Percentiles rank a stretch among this genome's conserved stretches.
These are phyloP conservation scores for Colletotrichum agaves DNA, from an alignment of 2,329 filamentous ascomycete genomes.

Conservation along the genomic window DNA sequence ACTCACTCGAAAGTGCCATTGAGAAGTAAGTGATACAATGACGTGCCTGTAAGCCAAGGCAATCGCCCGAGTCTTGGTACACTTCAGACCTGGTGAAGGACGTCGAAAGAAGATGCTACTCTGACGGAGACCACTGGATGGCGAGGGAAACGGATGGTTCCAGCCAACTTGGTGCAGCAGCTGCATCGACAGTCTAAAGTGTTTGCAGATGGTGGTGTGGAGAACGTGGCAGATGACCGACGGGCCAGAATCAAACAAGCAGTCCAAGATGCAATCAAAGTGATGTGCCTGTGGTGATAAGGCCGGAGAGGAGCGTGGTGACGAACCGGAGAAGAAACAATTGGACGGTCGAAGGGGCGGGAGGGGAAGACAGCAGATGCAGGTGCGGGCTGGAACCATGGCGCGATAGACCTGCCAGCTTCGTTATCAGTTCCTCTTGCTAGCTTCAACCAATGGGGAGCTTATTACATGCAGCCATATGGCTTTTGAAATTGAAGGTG, in stretches of 20 bases:
- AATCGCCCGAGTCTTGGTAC: slow-evolving; percentile 5
- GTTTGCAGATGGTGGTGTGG: slow-evolving; percentile 18
- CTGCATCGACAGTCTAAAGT: slow-evolving; percentile 19
- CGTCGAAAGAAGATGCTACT: slow-evolving; percentile 9
- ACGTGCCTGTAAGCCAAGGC: background rate
- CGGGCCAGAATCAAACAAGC: background rate
- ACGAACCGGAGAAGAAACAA: background rate
- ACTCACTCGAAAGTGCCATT: background rate
- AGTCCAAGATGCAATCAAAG: background rate
- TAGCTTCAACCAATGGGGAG: slow-evolving; percentile 10
- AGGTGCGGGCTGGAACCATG: slow-evolving; percentile 9
- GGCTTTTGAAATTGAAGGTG: background rate
- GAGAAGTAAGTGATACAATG: slow-evolving; percentile 5
- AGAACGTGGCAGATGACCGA: slow-evolving; percentile 18
- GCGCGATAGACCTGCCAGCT: background rate
- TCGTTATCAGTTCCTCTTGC: slow-evolving; percentile 3
- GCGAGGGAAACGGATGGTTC: slow-evolving; percentile 6
- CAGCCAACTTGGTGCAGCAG: background rate
- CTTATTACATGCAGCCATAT: background rate
- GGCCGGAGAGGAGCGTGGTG: background rate
- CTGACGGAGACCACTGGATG: background rate
- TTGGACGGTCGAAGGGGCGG: background rate
- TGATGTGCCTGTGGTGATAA: background rate
- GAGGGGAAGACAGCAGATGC: background rate
- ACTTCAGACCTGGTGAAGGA: background rate